phyloP scores from a whole-genome alignment of 257 asterid species.

The Primulina eburnea region DNA sequence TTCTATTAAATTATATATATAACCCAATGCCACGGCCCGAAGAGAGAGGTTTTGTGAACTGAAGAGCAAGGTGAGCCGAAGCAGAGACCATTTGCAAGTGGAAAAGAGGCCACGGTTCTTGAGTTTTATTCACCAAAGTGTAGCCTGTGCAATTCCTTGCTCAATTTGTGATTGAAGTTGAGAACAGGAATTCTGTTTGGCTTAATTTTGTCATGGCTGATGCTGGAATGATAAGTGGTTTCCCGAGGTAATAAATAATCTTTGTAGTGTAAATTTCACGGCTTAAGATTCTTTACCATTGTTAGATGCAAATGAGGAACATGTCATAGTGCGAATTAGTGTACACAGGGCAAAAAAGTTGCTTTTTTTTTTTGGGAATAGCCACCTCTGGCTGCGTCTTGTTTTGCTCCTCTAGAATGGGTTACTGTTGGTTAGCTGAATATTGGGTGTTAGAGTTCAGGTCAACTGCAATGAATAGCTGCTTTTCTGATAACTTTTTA shows the following conservation, averaged over 20 bases:
- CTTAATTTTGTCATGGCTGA: conserved; percentile 76
- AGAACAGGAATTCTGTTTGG: conserved; percentile 65
- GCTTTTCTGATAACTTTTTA: neutral
- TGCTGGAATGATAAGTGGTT: conserved; percentile 75
- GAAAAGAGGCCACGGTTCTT: conserved; percentile 65
- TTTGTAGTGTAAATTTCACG: neutral
- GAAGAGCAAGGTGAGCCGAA: conserved; percentile 73
- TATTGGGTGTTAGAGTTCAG: neutral
- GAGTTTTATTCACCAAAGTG: conserved; percentile 89
- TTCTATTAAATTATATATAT: neutral
- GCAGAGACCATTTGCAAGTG: conserved; percentile 68
- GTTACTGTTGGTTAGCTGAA: neutral
- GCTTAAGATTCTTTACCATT: neutral
- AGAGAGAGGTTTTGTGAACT: conserved; percentile 30
- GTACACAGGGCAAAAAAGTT: neutral
- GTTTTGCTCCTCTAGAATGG: neutral
- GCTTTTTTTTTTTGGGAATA: neutral
- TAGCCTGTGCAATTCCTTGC: conserved; percentile 71
- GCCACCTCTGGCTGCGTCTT: neutral
- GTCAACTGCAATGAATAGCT: neutral
- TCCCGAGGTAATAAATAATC: conserved; percentile 61
- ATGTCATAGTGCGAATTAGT: neutral
- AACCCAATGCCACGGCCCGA: conserved; percentile 12
- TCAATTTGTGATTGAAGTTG: conserved; percentile 58
- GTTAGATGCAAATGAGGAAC: neutral